Evolutionary conservation across 768 basidiomycete species (phyloP).

Genomic region (Pisolithus albus): DNA sequence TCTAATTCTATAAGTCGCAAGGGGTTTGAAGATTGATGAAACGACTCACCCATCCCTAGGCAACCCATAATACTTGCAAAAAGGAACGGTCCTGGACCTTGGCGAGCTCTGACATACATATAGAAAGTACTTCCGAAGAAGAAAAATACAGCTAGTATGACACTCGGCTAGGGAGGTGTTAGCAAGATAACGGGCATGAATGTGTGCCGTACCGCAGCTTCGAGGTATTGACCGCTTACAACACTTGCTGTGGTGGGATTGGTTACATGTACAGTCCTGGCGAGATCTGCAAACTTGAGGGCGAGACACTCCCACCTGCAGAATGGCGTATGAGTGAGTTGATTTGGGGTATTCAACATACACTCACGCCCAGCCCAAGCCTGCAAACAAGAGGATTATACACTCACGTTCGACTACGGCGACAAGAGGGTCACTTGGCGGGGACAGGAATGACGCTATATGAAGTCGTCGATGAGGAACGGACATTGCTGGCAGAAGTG

Average conservation of each 20-base stretch:
- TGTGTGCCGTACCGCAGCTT: slow-evolving; percentile 32
- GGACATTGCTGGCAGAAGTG: background rate
- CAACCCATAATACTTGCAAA: slow-evolving; percentile 53
- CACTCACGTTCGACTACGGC: slow-evolving; percentile 60
- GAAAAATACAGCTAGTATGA: slow-evolving; percentile 56
- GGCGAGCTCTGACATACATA: slow-evolving; percentile 50
- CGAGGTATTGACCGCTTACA: slow-evolving; percentile 49
- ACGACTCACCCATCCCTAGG: slow-evolving; percentile 45
- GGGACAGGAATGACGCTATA: slow-evolving; percentile 56
- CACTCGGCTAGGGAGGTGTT: slow-evolving; percentile 38
- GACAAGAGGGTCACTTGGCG: slow-evolving; percentile 64
- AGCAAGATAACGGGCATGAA: background rate
- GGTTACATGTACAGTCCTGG: slow-evolving; percentile 39
- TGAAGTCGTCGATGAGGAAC: background rate
- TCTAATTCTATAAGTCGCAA: slow-evolving; percentile 31
- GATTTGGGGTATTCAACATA: background rate
- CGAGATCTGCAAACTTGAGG: slow-evolving; percentile 52
- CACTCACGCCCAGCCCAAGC: slow-evolving; percentile 57
- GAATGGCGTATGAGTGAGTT: background rate
- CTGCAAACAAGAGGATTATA: slow-evolving; percentile 43
- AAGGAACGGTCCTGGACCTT: slow-evolving; percentile 59
- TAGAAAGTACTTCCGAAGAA: slow-evolving; percentile 54
- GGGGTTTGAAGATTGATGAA: background rate
- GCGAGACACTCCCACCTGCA: slow-evolving; percentile 62
- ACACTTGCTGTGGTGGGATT: slow-evolving; percentile 33